Conservation (phyloP, 768 basidiomycete species). For the Tulasnella sp. region DNA sequence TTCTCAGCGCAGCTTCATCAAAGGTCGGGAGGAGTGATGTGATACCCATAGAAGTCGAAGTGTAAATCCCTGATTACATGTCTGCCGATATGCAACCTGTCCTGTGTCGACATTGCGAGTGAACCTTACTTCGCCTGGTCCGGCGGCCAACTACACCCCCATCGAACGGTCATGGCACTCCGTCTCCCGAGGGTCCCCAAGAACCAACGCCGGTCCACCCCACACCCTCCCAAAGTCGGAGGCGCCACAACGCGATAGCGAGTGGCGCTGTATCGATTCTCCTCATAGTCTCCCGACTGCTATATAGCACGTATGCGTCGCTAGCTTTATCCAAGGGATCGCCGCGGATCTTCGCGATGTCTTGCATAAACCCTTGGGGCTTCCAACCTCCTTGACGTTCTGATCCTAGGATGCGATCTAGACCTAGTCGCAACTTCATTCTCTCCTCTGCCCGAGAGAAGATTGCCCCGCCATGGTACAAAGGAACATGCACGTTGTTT, state of each 20-base stretch:
- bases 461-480: constrained; percentile 55
- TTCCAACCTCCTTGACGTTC: constrained; percentile 32
- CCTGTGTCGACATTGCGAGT: too few species aligned
- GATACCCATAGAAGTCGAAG: constrained; percentile 21
- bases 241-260: constrained; percentile 66
- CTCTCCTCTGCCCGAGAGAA: constrained; percentile 57
- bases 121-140: too few species aligned
- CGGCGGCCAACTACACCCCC: background rate
- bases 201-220: constrained; percentile 19
- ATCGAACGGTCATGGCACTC: background rate
- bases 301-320: constrained; percentile 58
- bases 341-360: constrained; percentile 3
- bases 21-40: constrained; percentile 9
- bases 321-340: constrained; percentile 40
- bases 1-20: constrained; percentile 31
- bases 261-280: constrained; percentile 53
- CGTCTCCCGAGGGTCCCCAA: background rate
- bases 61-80: constrained; percentile 1
- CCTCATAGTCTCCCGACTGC: constrained; percentile 38
- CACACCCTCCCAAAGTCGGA: constrained; percentile 63
- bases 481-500: constrained; percentile 33
- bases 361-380: background rate
- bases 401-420: constrained; percentile 38
- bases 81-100: background rate
- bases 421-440: constrained; percentile 41